Evolutionary conservation across 768 basidiomycete species (phyloP).

Genomic region (Trametes gibbosa): DNA sequence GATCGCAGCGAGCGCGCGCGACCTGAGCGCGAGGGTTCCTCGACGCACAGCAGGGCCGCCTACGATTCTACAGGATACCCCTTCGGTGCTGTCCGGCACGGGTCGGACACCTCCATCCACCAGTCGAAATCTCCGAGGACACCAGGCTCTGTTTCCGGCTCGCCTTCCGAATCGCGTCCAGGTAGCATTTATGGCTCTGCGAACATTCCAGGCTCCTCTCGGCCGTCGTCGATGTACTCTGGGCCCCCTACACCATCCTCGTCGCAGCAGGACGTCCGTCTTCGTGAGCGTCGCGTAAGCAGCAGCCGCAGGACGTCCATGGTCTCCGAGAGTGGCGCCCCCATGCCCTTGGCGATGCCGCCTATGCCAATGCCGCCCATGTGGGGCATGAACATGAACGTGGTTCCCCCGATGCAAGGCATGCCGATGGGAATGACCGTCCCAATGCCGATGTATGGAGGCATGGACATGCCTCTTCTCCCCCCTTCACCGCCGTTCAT

Average conservation of each 20-base stretch:
- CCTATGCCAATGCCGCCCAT: slow-evolving; percentile 11
- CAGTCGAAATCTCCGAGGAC: slow-evolving; percentile 13
- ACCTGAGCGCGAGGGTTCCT: slow-evolving; percentile 9
- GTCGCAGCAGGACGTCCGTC: slow-evolving; percentile 34
- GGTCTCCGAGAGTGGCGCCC: slow-evolving; percentile 20
- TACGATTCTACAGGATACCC: slow-evolving; percentile 20
- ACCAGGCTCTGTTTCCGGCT: slow-evolving; percentile 37
- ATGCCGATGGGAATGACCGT: slow-evolving; percentile 31
- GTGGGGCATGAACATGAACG: slow-evolving; percentile 19
- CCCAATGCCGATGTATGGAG: slow-evolving; percentile 33
- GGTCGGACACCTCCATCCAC: slow-evolving; percentile 32
- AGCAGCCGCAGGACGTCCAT: slow-evolving; percentile 28
- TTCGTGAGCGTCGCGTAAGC: slow-evolving; percentile 31
- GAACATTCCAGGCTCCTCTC: slow-evolving; percentile 40
- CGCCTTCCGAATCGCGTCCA: slow-evolving; percentile 52
- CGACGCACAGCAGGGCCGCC: slow-evolving; percentile 19
- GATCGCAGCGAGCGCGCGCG: slow-evolving; percentile 13
- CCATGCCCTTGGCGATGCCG: slow-evolving; percentile 2
- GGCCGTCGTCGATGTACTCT: slow-evolving; percentile 55
- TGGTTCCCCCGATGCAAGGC: slow-evolving; percentile 13
- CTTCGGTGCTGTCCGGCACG: slow-evolving; percentile 19
- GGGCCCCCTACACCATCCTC: slow-evolving; percentile 43
- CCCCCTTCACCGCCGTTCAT: slow-evolving; percentile 77
- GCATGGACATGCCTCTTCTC: slow-evolving; percentile 67
- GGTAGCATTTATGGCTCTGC: slow-evolving; percentile 40